phyloP scores from a whole-genome alignment of 176 grass and related monocot species.

The Echinochloa phyllopogon region DNA sequence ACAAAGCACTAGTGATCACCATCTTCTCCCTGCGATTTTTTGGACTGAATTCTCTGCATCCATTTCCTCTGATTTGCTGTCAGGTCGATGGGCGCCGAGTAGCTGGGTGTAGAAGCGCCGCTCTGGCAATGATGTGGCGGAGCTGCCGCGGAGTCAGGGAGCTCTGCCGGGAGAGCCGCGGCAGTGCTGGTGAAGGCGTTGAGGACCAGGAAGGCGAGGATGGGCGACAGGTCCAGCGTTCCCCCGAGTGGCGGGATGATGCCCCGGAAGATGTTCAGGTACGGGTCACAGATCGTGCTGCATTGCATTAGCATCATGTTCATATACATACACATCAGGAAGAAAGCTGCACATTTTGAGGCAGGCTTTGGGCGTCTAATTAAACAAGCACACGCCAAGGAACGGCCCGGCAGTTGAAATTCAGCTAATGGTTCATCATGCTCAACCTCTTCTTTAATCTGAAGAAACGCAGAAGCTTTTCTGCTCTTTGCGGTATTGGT shows the following conservation, averaged over 20 bases:
- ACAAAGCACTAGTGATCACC: conserved; percentile 21
- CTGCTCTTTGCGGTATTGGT: conserved; percentile 7
- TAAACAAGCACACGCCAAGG: too few species aligned
- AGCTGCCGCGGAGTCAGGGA: conserved; percentile 40
- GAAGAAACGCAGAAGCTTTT: conserved; percentile 11
- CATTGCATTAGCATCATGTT: conserved; percentile 25
- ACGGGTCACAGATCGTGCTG: conserved; percentile 95
- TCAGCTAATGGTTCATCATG: neutral
- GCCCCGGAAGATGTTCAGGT: conserved; percentile 97
- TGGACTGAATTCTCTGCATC: conserved; percentile 63
- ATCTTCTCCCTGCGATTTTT: conserved; percentile 39
- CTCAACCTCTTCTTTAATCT: neutral
- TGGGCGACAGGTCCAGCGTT: conserved; percentile 92
- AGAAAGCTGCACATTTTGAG: neutral
- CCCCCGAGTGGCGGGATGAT: conserved; percentile 91
- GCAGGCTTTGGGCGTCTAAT: neutral
- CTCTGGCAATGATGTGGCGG: neutral
- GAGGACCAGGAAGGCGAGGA: conserved; percentile 92
- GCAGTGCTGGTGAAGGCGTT: conserved; percentile 82
- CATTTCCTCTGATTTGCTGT: conserved; percentile 74
- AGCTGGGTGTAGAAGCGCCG: neutral
- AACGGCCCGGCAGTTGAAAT: neutral
- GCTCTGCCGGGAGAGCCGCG: conserved; percentile 94
- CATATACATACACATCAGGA: neutral
- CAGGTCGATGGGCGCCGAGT: conserved; percentile 13